phyloP scores from a whole-genome alignment of 805 yeast species.

The Wickerhamomyces canadensis region DNA sequence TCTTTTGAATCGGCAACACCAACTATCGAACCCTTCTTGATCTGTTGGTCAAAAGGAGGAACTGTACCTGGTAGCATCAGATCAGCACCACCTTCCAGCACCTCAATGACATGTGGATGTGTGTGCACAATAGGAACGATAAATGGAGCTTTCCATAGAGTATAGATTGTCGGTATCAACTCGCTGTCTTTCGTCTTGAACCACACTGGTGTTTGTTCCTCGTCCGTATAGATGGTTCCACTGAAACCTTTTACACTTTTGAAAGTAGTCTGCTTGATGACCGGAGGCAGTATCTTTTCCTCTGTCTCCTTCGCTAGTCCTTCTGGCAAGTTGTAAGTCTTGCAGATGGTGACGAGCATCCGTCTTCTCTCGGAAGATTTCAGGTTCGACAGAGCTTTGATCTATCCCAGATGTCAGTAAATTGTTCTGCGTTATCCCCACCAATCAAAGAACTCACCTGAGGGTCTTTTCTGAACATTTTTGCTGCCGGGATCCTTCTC shows the following conservation, averaged over 20 bases:
- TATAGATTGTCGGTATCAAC: conserved; percentile 64
- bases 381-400: conserved; percentile 73
- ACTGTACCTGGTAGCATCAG: conserved; percentile 69
- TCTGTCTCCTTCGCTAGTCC: conserved; percentile 22
- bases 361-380: conserved; percentile 76
- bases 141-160: conserved; percentile 65
- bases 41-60: conserved; percentile 48
- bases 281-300: conserved; percentile 17
- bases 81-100: conserved; percentile 74
- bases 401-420: conserved; percentile 22
- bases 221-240: conserved; percentile 67
- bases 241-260: conserved; percentile 41
- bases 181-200: conserved; percentile 52
- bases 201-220: conserved; percentile 66
- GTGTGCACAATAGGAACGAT: conserved; percentile 66
- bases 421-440: background rate
- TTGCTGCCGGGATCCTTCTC: conserved; percentile 3
- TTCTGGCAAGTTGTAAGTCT: conserved; percentile 34
- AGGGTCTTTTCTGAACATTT: conserved; percentile 52
- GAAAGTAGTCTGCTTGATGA: conserved; percentile 58
- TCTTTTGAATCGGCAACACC: conserved; percentile 58
- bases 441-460: conserved; percentile 25
- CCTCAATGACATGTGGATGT: conserved; percentile 65
- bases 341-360: conserved; percentile 38
- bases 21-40: conserved; percentile 52